Conservation (phyloP, 306 rosid species). For the Pyrus betulifolia region DNA sequence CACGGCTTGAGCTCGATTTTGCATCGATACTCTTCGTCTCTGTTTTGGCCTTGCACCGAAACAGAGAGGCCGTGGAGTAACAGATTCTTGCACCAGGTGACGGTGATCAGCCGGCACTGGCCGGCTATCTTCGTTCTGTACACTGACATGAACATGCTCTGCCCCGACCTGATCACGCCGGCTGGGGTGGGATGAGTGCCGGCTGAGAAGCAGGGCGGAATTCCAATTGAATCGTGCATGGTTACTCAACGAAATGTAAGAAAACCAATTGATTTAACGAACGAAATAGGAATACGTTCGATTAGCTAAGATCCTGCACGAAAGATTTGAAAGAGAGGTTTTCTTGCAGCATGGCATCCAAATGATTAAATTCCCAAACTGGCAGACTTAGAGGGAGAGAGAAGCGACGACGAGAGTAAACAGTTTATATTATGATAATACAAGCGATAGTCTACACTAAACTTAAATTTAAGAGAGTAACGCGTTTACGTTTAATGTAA, state of each 20-base stretch:
- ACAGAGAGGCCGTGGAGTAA: conserved; percentile 72
- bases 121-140: conserved; percentile 75
- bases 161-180: conserved; percentile 54
- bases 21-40: conserved; percentile 43
- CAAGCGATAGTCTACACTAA: not conserved
- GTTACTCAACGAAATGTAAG: not conserved
- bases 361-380: conserved; percentile 14
- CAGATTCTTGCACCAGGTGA: conserved; percentile 87
- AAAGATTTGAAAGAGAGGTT: conserved; percentile 5
- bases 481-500: conserved; percentile 17
- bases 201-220: conserved; percentile 71
- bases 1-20: conserved; percentile 91
- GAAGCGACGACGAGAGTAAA: not conserved
- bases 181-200: conserved; percentile 34
- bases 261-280: not conserved
- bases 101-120: conserved; percentile 57
- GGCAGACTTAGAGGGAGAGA: conserved; percentile 15
- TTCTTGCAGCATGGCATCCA: conserved; percentile 4
- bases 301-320: conserved; percentile 6
- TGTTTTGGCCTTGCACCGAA: conserved; percentile 53
- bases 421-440: not conserved
- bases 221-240: conserved; percentile 77
- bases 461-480: not conserved
- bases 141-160: conserved; percentile 51
- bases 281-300: not conserved